Evolutionary conservation across 2,329 filamentous ascomycete species (phyloP).

Genomic region (Fusarium lateritium): DNA sequence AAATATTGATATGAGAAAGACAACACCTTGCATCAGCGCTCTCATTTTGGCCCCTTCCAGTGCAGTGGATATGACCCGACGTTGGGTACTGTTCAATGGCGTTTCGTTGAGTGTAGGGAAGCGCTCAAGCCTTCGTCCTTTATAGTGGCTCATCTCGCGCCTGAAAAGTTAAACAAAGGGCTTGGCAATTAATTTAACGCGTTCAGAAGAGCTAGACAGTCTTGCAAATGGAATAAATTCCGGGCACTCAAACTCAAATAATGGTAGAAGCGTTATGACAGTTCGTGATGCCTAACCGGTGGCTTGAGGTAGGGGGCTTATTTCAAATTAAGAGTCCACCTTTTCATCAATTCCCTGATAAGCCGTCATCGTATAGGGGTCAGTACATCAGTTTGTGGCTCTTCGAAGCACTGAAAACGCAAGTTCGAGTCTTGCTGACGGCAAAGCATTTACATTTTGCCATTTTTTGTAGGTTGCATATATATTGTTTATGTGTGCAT

Average conservation of each 20-base stretch:
- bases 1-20: too few species aligned
- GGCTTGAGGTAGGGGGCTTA: fast-evolving
- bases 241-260: background rate
- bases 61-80: too few species aligned
- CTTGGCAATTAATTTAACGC: background rate
- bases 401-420: slow-evolving; percentile 43
- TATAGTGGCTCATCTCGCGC: too few species aligned
- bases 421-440: slow-evolving; percentile 47
- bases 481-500: fast-evolving
- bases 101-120: too few species aligned
- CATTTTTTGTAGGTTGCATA: background rate
- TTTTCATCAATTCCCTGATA: background rate
- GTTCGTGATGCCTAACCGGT: too few species aligned
- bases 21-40: too few species aligned
- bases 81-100: too few species aligned
- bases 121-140: too few species aligned
- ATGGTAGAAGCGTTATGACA: too few species aligned
- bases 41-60: too few species aligned
- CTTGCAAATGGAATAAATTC: background rate
- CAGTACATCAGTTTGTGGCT: slow-evolving; percentile 45
- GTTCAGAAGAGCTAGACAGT: background rate
- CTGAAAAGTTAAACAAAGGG: too few species aligned
- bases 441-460: slow-evolving; percentile 26
- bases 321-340: fast-evolving
- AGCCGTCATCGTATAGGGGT: slow-evolving; percentile 46